phyloP scores from a whole-genome alignment of 2,329 filamentous ascomycete species.

The Cyphellophora europaea region DNA sequence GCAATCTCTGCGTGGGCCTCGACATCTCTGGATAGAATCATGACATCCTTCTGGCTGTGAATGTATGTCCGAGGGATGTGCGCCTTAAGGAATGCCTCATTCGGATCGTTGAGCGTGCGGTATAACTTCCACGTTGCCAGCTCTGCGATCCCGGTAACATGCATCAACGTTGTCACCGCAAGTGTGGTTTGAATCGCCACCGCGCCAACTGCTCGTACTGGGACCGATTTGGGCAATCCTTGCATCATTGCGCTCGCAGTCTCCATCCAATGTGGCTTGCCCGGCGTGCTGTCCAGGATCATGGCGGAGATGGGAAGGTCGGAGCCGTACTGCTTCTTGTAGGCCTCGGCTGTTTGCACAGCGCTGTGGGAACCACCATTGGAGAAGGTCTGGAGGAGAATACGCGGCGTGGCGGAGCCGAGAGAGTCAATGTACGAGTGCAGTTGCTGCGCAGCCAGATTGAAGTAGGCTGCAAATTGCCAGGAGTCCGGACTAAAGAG shows the following conservation, averaged over 20 bases:
- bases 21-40: constrained; percentile 40
- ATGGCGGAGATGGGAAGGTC: constrained; percentile 41
- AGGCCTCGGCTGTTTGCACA: constrained; percentile 28
- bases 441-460: constrained; percentile 33
- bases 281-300: constrained; percentile 31
- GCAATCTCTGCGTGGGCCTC: constrained; percentile 40
- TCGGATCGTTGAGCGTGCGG: constrained; percentile 24
- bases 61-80: constrained; percentile 42
- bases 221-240: constrained; percentile 9
- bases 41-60: constrained; percentile 40
- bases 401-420: constrained; percentile 19
- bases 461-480: constrained; percentile 25
- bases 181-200: constrained; percentile 17
- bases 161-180: constrained; percentile 25
- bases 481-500: constrained; percentile 10
- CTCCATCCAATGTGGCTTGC: constrained; percentile 3
- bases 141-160: constrained; percentile 23
- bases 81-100: constrained; percentile 31
- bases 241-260: constrained; percentile 8
- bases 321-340: constrained; percentile 26
- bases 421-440: constrained; percentile 21
- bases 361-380: constrained; percentile 42
- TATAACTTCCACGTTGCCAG: constrained; percentile 23
- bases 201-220: constrained; percentile 4
- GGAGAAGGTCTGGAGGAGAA: constrained; percentile 44